Conservation (phyloP, 345 rosid species). For the Brassica napus region Da-Ae NC_063440.1:23347001-23347500, state of each 20-base stretch:
- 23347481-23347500: too few relatives aligned
- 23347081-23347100: constrained; percentile 5
- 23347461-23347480: too few relatives aligned
- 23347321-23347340: constrained; percentile 13
- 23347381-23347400: too few relatives aligned
- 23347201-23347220: not conserved
- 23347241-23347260: not conserved
- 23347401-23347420: too few relatives aligned
- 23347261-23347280: not conserved
- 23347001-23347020: constrained; percentile 36
- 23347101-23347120: not conserved
- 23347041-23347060: constrained; percentile 13
- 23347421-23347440: too few relatives aligned
- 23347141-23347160: constrained; percentile 21
- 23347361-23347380: not conserved
- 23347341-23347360: not conserved
- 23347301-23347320: constrained; percentile 1
- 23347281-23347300: not conserved
- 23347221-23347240: not conserved
- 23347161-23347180: not conserved
- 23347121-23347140: constrained; percentile 10
- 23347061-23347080: constrained; percentile 21
- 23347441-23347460: too few relatives aligned
- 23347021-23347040: constrained; percentile 15
- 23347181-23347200: not conserved